Evolutionary conservation across 2,329 filamentous ascomycete genomes (phyloP), one percentile per base, ranked within the genome.

Genomic region (Zymoseptoria pseudotritici): DNA sequence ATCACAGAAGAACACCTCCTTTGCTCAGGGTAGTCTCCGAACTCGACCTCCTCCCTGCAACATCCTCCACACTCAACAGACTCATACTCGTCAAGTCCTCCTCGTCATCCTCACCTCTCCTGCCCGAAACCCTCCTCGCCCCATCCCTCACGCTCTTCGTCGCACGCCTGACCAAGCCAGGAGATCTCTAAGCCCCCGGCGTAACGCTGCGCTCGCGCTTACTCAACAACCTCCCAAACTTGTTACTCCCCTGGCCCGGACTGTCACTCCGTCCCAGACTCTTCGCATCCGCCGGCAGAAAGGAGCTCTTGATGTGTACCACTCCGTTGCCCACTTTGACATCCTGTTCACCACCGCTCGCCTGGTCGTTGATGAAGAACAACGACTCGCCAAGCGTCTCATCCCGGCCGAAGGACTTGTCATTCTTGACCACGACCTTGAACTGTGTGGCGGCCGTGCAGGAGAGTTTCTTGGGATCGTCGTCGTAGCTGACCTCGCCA

Each of bases 291-390:
- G 66, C 65, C 4, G 70, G 64, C 55, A 64, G 60, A 62, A 72
- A 73, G 2, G 64, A 66, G 3, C 68, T 70, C 29, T 66, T 63
- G 7, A 73, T 58, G 51, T 97, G 73, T 0, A 85, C 79, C 0
- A 97, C 87, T 50, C 89, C 90, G 22, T 91, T 91, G 11, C 93
- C 93, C 24, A 92, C 86, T 36, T 79, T 82, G 56, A 99, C 76
- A 50, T 84, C 80, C 79, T 93, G 94, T 10, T 83, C 84, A 1
- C 80, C 78, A 2, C 84, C 83, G 1, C 81, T 83, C 8, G 82
- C 80, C 65, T 84, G 82, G 71, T 99, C 93, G 65, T 93, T 91
- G n/a, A 99, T 84, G 72, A 95, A 92, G 77, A 96, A 96, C n/a
- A 88, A 73, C 4, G 84, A 84, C 70, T 97, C 92, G 57, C 94